Conservation (phyloP, 2,329 filamentous ascomycete genomes). For the Botrytis squamosa region DNA sequence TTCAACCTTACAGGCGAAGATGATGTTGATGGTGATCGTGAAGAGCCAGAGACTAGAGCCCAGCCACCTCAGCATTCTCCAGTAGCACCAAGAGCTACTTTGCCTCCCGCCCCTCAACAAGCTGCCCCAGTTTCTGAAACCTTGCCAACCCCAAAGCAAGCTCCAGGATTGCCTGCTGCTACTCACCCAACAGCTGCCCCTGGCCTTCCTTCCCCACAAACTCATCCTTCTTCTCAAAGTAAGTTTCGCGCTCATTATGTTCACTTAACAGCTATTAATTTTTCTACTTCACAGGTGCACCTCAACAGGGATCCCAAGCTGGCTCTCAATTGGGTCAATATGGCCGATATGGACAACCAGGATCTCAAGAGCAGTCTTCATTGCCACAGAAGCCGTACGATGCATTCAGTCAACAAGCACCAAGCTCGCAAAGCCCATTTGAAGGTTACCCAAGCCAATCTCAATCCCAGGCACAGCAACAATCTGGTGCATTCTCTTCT, state of each 20-base stretch:
- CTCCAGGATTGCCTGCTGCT: constrained; percentile 50
- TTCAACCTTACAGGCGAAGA: constrained; percentile 78
- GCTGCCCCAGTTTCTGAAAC: constrained; percentile 54
- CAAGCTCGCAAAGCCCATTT: constrained; percentile 56
- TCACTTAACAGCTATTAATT: not conserved
- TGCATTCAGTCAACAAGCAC: constrained; percentile 75
- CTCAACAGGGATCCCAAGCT: constrained; percentile 38
- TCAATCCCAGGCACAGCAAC: constrained; percentile 56
- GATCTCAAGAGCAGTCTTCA: constrained; percentile 58
- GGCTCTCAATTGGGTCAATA: constrained; percentile 53
- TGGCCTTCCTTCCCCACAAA: constrained; percentile 40
- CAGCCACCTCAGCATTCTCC: constrained; percentile 94
- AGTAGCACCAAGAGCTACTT: constrained; percentile 77
- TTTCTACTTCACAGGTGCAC: constrained; percentile 5
- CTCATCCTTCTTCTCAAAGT: constrained; percentile 42
- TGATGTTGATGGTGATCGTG: constrained; percentile 90
- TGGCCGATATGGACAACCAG: constrained; percentile 65
- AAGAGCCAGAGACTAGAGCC: constrained; percentile 90
- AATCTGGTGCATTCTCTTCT: constrained; percentile 67
- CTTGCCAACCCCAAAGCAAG: constrained; percentile 47
- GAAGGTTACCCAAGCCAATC: constrained; percentile 61
- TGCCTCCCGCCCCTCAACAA: constrained; percentile 68
- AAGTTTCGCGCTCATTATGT: not conserved
- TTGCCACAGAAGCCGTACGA: constrained; percentile 80
- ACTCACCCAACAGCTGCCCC: constrained; percentile 44